Conservation (phyloP, 148 eudicot genomes). For the Amaranthus palmeri region DNA sequence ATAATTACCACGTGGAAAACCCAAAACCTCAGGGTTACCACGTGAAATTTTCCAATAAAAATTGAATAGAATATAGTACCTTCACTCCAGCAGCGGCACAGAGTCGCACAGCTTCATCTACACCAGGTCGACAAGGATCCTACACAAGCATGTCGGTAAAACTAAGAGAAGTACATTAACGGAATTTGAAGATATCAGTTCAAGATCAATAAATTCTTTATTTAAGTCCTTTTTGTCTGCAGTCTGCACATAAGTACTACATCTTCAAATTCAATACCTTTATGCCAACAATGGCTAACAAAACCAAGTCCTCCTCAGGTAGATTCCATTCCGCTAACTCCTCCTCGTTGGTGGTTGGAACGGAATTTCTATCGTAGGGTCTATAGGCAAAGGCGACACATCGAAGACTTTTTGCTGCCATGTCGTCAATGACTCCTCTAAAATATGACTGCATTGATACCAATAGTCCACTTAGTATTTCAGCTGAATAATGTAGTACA, state of each 20-base stretch:
- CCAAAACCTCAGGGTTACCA: too few species aligned
- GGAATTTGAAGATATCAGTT: not conserved
- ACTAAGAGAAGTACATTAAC: not conserved
- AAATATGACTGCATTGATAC: conserved; percentile 41
- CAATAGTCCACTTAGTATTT: not conserved
- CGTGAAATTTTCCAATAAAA: not conserved
- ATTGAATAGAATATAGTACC: conserved; percentile 33
- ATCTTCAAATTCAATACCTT: conserved; percentile 37
- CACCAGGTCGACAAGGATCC: conserved; percentile 98
- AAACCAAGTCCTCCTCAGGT: conserved; percentile 69
- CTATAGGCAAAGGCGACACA: conserved; percentile 86
- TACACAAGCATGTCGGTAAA: conserved; percentile 27
- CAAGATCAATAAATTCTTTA: not conserved
- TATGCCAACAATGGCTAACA: conserved; percentile 82
- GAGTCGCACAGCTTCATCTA: conserved; percentile 66
- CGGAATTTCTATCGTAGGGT: conserved; percentile 41
- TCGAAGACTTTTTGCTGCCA: conserved; percentile 90
- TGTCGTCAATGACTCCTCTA: conserved; percentile 56
- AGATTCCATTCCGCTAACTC: conserved; percentile 62
- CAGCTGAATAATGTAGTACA: conserved; percentile 3
- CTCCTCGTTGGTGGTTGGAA: conserved; percentile 61
- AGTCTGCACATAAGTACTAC: not conserved
- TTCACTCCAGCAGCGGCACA: conserved; percentile 80
- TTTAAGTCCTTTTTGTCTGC: not conserved
- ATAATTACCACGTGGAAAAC: too few species aligned